Evolutionary conservation across 345 rosid species (phyloP), one percentile per base, ranked within the genome.

Genomic region (Aurinia saxatilis): DNA sequence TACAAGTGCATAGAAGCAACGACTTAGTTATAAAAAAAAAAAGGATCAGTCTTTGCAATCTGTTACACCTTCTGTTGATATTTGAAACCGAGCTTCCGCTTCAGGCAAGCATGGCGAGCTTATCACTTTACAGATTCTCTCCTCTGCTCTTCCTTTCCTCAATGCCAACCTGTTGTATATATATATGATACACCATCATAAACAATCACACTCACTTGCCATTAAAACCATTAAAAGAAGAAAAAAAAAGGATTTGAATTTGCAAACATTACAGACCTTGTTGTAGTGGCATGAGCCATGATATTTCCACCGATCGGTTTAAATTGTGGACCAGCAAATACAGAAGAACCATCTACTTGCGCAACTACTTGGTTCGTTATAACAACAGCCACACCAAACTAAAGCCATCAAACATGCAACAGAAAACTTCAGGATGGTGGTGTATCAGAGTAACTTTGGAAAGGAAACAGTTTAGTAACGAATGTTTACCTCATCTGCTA

Each of bases 221-320:
- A 39, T 10, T 17, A 6, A 50, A 51, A 21, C 25, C 27, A 13
- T 0, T 10, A 1, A 29, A 30, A 7, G 7, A 6, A 5, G 11
- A 6, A 5, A 11, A 49, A 36, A 38, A 42, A 29, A 30, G 46
- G 51, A 10, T 62, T 18, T 6, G 0, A 10, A 29, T 52, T 34
- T 5, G 42, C 21, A 63, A 30, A 30, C 35, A 4, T 46, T 15
- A 13, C 66, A 60, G 40, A 90, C 99, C 97, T 90, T 50, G 99
- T 93, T 46, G 99, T 93, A 35, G 99, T 87, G 66, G 99, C 97
- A 81, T 93, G 96, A 35, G 99, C 95, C 97, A 93, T 93, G 48
- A 93, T 93, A 72, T 90, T 87, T 35, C 99, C 97, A 56, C 97
- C 99, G 31, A 90, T 93, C 17, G 96, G 99, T 77, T 90, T 90